Evolutionary conservation across 148 eudicot genomes (phyloP), one percentile per base, ranked within the genome.

Genomic region (Nyssa sinensis): DNA sequence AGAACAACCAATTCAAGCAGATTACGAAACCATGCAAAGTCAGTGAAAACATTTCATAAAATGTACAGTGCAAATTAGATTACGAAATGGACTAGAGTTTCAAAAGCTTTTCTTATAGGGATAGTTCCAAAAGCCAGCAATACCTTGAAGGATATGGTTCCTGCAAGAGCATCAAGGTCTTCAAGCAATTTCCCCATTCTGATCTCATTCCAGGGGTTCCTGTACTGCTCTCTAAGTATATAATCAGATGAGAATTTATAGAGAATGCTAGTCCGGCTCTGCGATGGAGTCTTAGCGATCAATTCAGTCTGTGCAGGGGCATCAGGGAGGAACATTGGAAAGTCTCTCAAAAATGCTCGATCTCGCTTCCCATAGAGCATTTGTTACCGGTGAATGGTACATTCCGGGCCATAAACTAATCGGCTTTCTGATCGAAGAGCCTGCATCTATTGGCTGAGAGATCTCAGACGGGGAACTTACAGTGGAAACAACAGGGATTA

Each of bases 101-200:
- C 51, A 44, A 44, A 44, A 44, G 47, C 11, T 41, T 41, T 9
- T 41, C 12, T 41, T 1, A 41, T 41, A 41, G 47, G 11, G 11
- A 41, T 4, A 41, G 47, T 41, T 41, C 11, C 7, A 61, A 59
- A 71, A 25, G 7, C 24, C 67, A 5, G 5, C 27, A 55, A 1
- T 78, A 91, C 98, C 96, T 91, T 93, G 37, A 84, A 91, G 44
- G 98, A 93, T 59, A 93, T 84, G 60, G 98, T 93, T 41, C 98
- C 98, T 77, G 93, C 96, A 64, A 93, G 87, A 70, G 98, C 98
- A 89, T 93, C 98, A 81, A 93, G 98, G 83, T 93, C 98, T 66
- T 93, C 98, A 64, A 93, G 87, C 86, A 93, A 85, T 72, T 93
- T 93, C 29, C 96, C 98, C 84, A 86, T 83, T 77, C 98, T 84